A percentile compares a stretch with the other conserved stretches of the same genome.
Evolutionary conservation across 768 basidiomycete species (phyloP).

Genomic region (Suillus fuscotomentosus): DNA sequence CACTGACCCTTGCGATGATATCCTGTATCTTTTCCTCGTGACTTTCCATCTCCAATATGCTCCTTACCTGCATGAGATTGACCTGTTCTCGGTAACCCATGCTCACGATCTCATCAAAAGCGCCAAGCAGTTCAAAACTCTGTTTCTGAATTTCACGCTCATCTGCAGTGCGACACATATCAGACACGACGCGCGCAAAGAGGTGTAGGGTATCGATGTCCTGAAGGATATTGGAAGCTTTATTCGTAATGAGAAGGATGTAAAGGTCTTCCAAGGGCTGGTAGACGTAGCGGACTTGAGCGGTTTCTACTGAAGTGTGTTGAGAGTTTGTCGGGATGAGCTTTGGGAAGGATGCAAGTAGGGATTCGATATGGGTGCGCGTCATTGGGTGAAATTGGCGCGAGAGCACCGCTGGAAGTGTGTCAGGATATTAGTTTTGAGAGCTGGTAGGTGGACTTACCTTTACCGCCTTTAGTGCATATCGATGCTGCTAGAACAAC

Average conservation of each 20-base stretch:
- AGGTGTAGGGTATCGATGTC: constrained; percentile 97
- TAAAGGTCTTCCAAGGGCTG: constrained; percentile 96
- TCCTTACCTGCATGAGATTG: constrained; percentile 76
- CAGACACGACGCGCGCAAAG: constrained; percentile 90
- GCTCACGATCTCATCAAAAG: constrained; percentile 96
- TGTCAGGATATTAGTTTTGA: constrained; percentile 2
- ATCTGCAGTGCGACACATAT: constrained; percentile 82
- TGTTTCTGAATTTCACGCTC: constrained; percentile 89
- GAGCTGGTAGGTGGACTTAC: constrained; percentile 44
- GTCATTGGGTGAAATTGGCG: constrained; percentile 96
- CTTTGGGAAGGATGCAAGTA: constrained; percentile 96
- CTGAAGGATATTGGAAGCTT: constrained; percentile 97
- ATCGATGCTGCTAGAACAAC: constrained; percentile 93
- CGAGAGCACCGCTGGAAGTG: constrained; percentile 78
- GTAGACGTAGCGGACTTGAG: constrained; percentile 95
- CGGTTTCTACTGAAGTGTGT: constrained; percentile 94
- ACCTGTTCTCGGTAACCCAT: constrained; percentile 83
- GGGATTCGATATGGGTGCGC: constrained; percentile 88
- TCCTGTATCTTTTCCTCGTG: constrained; percentile 97
- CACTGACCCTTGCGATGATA: constrained; percentile 87
- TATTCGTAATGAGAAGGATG: constrained; percentile 96
- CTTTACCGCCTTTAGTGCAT: constrained; percentile 93
- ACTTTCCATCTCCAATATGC: constrained; percentile 83
- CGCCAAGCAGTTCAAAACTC: constrained; percentile 89
- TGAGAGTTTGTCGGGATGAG: constrained; percentile 93